Evolutionary conservation across 345 rosid genomes (phyloP).

Genomic region (Populus tremula): DNA sequence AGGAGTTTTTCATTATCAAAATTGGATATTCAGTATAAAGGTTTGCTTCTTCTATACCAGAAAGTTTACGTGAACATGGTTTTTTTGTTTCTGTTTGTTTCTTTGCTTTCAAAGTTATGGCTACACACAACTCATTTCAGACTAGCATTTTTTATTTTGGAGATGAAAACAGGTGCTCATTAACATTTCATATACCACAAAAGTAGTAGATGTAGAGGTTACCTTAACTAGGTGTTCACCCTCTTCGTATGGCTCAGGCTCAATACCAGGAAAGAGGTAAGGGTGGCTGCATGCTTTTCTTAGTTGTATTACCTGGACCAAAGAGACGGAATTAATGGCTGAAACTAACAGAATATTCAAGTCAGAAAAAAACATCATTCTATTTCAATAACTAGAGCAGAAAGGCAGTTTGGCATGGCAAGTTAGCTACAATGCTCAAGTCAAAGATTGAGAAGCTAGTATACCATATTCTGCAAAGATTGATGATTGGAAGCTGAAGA

Average conservation of each 20-base stretch:
- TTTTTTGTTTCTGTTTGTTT: not conserved
- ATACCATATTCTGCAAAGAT: constrained; percentile 79
- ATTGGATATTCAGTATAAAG: too few species aligned
- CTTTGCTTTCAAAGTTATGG: not conserved
- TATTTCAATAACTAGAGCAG: not conserved
- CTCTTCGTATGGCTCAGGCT: constrained; percentile 89
- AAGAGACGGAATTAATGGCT: constrained; percentile 3
- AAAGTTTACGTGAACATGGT: too few species aligned
- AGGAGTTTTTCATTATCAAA: too few species aligned
- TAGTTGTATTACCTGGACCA: constrained; percentile 68
- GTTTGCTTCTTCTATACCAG: too few species aligned
- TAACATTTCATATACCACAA: not conserved
- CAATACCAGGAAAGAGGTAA: constrained; percentile 89
- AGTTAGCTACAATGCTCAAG: not conserved
- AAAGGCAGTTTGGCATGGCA: not conserved
- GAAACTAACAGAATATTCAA: constrained; percentile 1
- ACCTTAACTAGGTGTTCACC: constrained; percentile 96
- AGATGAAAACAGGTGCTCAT: not conserved
- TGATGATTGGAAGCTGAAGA: constrained; percentile 59
- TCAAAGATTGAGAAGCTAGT: constrained; percentile 22
- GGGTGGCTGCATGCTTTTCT: constrained; percentile 95
- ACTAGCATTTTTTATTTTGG: not conserved
- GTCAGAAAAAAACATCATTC: constrained; percentile 10
- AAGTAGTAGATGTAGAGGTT: constrained; percentile 14
- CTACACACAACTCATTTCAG: not conserved